Conservation (phyloP, 805 yeast genomes). For the Kockiozyma suomiensis region DNA sequence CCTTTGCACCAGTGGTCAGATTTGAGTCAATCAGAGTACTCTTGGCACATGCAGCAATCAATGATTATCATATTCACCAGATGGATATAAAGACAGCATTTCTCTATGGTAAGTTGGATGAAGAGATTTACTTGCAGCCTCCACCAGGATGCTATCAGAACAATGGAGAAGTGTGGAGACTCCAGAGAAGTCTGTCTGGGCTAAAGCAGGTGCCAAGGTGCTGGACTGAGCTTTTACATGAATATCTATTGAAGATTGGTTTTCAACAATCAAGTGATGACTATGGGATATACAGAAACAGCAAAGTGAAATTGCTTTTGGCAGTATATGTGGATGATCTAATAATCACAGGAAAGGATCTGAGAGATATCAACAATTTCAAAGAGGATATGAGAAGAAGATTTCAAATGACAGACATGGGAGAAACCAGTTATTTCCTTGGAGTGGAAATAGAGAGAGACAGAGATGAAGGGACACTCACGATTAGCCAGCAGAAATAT, state of each 20-base stretch:
- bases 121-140: no score
- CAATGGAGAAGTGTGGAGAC: slow-evolving; percentile 18
- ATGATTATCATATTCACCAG: slow-evolving; percentile 29
- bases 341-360: no score
- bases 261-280: slow-evolving; percentile 10
- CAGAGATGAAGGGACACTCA: no score
- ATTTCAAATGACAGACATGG: slow-evolving; percentile 29
- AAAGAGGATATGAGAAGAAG: not conserved
- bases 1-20: no score
- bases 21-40: no score
- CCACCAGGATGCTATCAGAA: slow-evolving; percentile 7
- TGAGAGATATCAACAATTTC: no score
- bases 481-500: no score
- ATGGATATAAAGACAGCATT: slow-evolving; percentile 38
- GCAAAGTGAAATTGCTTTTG: not conserved
- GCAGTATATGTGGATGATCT: no score
- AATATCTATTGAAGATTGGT: slow-evolving; percentile 11
- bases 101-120: slow-evolving; percentile 27
- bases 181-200: slow-evolving; percentile 21
- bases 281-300: slow-evolving; percentile 5
- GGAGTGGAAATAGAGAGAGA: no score
- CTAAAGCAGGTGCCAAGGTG: slow-evolving; percentile 12
- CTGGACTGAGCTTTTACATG: slow-evolving; percentile 9
- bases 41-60: no score
- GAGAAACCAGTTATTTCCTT: slow-evolving; percentile 15